Base-by-base conservation (phyloP, 83 land plant genomes). In the Picea abies region DNA sequence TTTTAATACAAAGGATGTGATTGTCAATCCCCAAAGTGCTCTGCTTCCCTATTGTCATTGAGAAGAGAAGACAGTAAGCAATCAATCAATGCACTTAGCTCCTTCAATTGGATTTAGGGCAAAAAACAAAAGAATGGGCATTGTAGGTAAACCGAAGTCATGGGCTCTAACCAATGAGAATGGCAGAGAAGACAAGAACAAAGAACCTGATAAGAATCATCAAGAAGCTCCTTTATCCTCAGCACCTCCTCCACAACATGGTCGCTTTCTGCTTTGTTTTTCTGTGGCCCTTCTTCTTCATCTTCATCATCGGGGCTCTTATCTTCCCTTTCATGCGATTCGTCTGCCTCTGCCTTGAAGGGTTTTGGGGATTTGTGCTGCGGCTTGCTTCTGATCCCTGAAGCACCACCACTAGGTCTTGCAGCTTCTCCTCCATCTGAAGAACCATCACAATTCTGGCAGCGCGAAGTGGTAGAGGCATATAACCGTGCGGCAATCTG, bases 121-220 rank as follows among this genome's bases (percentile, higher is more conserved):
- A 23, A 20, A 39, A 29, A 68, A 47, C 80, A 82, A 39, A 37
- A 70, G 37, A n/a, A 44, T 20, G 61, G 23, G 16, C 25, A 68
- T n/a, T 68, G 71, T 10, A 68, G 4, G 71, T 29, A 10, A 23
- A 23, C 63, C 22, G 29, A 83, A 79, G 58, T 26, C 60, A 49
- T 9, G 22, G 69, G 17, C 23, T 66, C 29, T 7, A 66, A 66
- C 14, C 69, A 66, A 26, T 22, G 29, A 66, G 69, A 22, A 22
- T 22, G 29, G 69, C 23, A 22, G 10, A 26, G 29, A 66, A 66
- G 14, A 22, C 69, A 66, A 25, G 11, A 66, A 25, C 47, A 76
- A 37, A 26, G 49, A 37, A 92, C 94, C 94, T 90, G 91, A 81
- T 90, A 49, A 78, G 86, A 85, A 84, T 88, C 93, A 41, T 88